A percentile compares a stretch with the other conserved stretches of the same genome.
These are phyloP conservation scores for Petunia axillaris DNA, from an alignment of 257 asterid species.

Conservation along the genomic window DNA sequence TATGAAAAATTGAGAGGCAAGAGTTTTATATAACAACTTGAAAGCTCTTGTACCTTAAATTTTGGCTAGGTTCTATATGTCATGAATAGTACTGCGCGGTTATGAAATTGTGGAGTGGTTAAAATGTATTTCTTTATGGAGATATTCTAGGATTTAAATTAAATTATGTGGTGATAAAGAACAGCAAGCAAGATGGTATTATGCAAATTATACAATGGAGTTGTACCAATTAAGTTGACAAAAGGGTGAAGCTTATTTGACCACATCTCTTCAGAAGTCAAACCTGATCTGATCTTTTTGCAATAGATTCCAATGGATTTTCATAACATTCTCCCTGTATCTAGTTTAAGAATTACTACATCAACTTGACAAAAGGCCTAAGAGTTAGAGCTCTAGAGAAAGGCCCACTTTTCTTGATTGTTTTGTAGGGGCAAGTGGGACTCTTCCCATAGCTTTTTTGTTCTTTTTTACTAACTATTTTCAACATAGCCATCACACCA, in stretches of 20 bases:
- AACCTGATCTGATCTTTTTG: conserved; percentile 33
- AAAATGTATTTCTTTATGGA: background rate
- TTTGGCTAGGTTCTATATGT: conserved; percentile 27
- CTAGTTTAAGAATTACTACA: conserved; percentile 24
- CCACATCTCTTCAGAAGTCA: conserved; percentile 46
- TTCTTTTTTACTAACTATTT: conserved; percentile 27
- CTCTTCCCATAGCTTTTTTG: conserved; percentile 35
- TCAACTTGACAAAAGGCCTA: background rate
- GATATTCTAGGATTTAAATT: background rate
- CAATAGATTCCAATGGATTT: conserved; percentile 33
- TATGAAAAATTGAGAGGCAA: conserved; percentile 30
- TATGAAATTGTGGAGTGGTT: background rate
- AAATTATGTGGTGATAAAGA: background rate
- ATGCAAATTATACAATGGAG: conserved; percentile 25
- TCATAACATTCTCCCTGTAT: conserved; percentile 13
- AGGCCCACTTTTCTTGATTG: conserved; percentile 26
- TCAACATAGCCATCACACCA: conserved; percentile 30
- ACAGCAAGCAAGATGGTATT: background rate
- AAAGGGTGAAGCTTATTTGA: conserved; percentile 45
- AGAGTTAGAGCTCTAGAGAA: background rate
- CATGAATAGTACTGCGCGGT: background rate
- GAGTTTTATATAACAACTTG: conserved; percentile 28
- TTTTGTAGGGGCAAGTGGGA: conserved; percentile 55
- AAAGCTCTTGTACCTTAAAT: conserved; percentile 26
- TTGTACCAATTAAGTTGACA: conserved; percentile 26